Conservation (phyloP, 352 stramenopile species). For the Detonula confervacea region DNA sequence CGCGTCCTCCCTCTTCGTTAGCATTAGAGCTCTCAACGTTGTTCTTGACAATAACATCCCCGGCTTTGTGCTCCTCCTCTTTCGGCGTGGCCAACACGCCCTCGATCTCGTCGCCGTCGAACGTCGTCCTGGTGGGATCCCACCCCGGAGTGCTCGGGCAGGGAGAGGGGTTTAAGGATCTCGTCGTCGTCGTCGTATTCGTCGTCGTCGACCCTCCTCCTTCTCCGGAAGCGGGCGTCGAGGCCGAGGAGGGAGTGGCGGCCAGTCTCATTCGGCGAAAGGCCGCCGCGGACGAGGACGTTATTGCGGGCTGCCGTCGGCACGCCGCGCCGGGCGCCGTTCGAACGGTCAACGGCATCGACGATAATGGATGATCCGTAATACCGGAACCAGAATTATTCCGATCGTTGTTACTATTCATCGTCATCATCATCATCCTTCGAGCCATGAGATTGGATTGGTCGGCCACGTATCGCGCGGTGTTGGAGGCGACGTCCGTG, state of each 20-base stretch:
- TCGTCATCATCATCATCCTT: slow-evolving; percentile 26
- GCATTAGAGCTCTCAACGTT: too few relatives aligned
- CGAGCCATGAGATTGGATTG: slow-evolving; percentile 28
- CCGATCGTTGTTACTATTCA: too few relatives aligned
- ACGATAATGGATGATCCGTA: too few relatives aligned
- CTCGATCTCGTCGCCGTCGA: slow-evolving; percentile 11
- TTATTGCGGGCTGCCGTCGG: neutral
- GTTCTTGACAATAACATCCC: neutral
- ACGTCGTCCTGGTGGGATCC: slow-evolving; percentile 18
- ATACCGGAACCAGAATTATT: too few relatives aligned
- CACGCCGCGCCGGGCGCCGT: too few relatives aligned
- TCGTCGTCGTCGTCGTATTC: neutral
- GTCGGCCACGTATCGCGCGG: slow-evolving; percentile 19
- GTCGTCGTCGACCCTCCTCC: too few relatives aligned
- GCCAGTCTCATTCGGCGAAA: neutral
- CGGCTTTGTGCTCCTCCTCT: neutral
- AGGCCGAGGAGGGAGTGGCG: neutral
- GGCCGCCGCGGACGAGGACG: neutral
- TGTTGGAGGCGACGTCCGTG: slow-evolving; percentile 39
- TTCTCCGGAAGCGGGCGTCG: neutral
- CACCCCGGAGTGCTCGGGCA: neutral
- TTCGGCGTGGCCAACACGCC: slow-evolving; percentile 10
- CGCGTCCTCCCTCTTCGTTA: too few relatives aligned
- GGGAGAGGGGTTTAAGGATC: neutral
- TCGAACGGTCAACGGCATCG: neutral